Conservation (phyloP, 352 stramenopile species). For the Globisporangium cylindrosporum region DNA sequence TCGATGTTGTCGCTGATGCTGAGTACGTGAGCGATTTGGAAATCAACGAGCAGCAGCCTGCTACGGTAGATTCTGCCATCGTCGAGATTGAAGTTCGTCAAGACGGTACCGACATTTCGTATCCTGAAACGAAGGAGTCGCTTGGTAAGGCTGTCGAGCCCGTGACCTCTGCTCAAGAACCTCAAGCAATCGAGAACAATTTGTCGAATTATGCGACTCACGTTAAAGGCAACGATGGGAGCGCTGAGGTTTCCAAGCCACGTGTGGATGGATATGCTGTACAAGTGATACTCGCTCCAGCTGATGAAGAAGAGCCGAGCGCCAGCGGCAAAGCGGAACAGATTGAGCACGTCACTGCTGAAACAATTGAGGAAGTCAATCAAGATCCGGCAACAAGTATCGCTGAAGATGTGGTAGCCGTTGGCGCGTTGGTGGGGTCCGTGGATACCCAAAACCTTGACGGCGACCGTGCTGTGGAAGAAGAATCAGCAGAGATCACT, state of each 20-base stretch:
- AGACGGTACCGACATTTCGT: background rate
- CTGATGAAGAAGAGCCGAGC: background rate
- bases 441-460: background rate
- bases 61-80: background rate
- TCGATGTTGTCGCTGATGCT: background rate
- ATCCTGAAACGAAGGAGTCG: background rate
- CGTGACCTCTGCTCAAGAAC: background rate
- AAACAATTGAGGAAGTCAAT: background rate
- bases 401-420: background rate
- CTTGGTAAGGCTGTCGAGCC: background rate
- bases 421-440: background rate
- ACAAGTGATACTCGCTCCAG: background rate
- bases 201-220: background rate
- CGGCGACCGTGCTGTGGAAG: background rate
- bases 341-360: background rate
- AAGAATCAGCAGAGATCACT: background rate
- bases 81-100: constrained; percentile 10
- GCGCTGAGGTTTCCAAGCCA: background rate
- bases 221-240: background rate
- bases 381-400: background rate
- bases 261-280: no score
- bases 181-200: background rate
- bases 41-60: background rate
- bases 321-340: background rate
- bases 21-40: background rate